These are phyloP conservation scores for Penicillium aurantiogriseum DNA, from an alignment of 2,329 filamentous ascomycete genomes.

Conservation along the genomic window DNA sequence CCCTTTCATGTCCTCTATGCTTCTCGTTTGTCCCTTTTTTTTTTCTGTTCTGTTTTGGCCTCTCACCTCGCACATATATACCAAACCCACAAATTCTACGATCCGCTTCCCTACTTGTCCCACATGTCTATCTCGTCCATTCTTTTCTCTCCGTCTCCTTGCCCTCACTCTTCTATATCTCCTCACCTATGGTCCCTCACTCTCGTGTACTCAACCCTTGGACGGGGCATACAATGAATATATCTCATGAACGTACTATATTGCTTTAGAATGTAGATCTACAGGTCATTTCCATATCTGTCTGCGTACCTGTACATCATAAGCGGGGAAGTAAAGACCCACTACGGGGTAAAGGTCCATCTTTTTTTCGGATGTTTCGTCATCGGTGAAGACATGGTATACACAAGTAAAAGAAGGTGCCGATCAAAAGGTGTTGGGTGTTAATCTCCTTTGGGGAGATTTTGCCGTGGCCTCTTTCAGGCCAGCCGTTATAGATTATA, in stretches of 20 bases:
- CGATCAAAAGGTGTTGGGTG: background rate
- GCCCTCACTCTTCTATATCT: slow-evolving; percentile 5
- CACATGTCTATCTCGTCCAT: slow-evolving; percentile 18
- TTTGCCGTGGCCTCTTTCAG: background rate
- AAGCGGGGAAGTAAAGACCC: background rate
- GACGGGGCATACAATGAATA: slow-evolving; percentile 27
- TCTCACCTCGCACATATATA: slow-evolving; percentile 23
- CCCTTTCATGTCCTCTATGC: slow-evolving; percentile 3
- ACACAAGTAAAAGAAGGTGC: background rate
- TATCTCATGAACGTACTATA: slow-evolving; percentile 18
- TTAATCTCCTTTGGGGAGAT: too few species aligned
- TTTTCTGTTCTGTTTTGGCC: slow-evolving; percentile 3
- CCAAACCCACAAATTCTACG: slow-evolving; percentile 16
- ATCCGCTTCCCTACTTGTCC: slow-evolving; percentile 10
- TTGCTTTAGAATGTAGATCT: background rate
- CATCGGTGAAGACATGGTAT: background rate
- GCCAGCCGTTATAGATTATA: background rate
- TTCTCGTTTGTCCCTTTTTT: slow-evolving; percentile 4
- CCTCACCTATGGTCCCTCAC: slow-evolving; percentile 12
- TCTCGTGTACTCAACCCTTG: slow-evolving; percentile 19
- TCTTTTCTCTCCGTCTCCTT: slow-evolving; percentile 8
- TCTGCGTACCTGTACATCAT: background rate
- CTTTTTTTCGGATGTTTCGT: background rate
- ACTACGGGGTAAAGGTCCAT: background rate
- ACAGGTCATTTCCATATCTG: background rate